Evolutionary conservation across 1,139 yeast genomes (phyloP).

Genomic region (Kazachstania sp.): DNA sequence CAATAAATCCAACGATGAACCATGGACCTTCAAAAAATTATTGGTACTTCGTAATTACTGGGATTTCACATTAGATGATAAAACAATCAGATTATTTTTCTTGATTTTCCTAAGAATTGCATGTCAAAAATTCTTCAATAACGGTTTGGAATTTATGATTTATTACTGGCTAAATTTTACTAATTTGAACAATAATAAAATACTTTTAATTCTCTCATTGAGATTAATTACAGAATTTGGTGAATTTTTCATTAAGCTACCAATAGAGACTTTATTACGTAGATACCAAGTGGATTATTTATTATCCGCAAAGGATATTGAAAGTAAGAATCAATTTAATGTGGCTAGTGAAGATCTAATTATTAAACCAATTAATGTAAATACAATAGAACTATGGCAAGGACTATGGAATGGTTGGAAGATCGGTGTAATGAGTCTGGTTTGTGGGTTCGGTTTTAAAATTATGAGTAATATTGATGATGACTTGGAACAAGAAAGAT

Average conservation of each 20-base stretch:
- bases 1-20: not conserved
- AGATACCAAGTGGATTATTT: slow-evolving; percentile 73
- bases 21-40: no score
- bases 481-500: slow-evolving; percentile 38
- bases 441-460: slow-evolving; percentile 79
- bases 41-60: not conserved
- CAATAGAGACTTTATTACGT: slow-evolving; percentile 76
- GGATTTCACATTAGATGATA: slow-evolving; percentile 2
- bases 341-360: slow-evolving; percentile 31
- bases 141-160: slow-evolving; percentile 39
- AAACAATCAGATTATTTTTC: slow-evolving; percentile 1
- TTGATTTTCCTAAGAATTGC: slow-evolving; percentile 32
- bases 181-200: slow-evolving; percentile 35
- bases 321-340: slow-evolving; percentile 12
- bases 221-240: slow-evolving; percentile 48
- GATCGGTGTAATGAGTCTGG: slow-evolving; percentile 66
- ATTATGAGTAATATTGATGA: slow-evolving; percentile 46
- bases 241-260: slow-evolving; percentile 70
- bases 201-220: slow-evolving; percentile 20
- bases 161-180: slow-evolving; percentile 18
- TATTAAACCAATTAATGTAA: slow-evolving; percentile 45
- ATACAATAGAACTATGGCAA: slow-evolving; percentile 34
- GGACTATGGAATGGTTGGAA: slow-evolving; percentile 86
- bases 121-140: slow-evolving; percentile 57
- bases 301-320: slow-evolving; percentile 25